Conservation (phyloP, 345 rosid genomes). For the Salix udensis region DNA sequence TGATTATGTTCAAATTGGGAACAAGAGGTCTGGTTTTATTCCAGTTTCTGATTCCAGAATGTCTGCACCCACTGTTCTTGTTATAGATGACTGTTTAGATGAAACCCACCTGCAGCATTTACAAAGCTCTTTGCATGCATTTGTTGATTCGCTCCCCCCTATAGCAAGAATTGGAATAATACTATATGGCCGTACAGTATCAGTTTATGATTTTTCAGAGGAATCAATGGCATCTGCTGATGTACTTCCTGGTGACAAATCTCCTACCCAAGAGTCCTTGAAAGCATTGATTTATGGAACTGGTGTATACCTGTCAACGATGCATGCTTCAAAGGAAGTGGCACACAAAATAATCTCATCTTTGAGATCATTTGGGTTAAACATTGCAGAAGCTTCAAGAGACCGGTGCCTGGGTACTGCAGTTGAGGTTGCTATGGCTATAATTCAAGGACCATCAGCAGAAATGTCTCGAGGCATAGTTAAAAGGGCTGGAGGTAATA, state of each 20-base stretch:
- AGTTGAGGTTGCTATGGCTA: constrained; percentile 84
- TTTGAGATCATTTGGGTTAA: constrained; percentile 68
- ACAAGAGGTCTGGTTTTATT: constrained; percentile 74
- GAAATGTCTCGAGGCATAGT: constrained; percentile 82
- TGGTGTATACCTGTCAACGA: constrained; percentile 84
- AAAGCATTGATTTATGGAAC: constrained; percentile 85
- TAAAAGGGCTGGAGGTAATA: constrained; percentile 84
- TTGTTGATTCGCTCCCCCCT: constrained; percentile 76
- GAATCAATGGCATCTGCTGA: constrained; percentile 91
- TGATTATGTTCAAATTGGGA: constrained; percentile 87
- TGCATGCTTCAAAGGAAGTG: constrained; percentile 92
- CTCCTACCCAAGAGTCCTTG: constrained; percentile 70
- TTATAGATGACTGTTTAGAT: constrained; percentile 93
- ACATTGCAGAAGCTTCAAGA: constrained; percentile 77
- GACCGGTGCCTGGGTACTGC: constrained; percentile 90
- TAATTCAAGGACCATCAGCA: constrained; percentile 89
- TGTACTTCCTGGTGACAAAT: constrained; percentile 87
- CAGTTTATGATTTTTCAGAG: constrained; percentile 90
- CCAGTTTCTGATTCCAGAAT: constrained; percentile 85
- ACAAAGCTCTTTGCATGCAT: constrained; percentile 97
- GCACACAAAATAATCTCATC: constrained; percentile 92
- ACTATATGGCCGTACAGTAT: constrained; percentile 75
- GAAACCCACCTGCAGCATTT: constrained; percentile 93
- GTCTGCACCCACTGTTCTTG: constrained; percentile 83
- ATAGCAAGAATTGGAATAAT: constrained; percentile 81